Evolutionary conservation across 2,329 filamentous ascomycete genomes (phyloP).

Genomic region (Phyllosticta citribraziliensis): DNA sequence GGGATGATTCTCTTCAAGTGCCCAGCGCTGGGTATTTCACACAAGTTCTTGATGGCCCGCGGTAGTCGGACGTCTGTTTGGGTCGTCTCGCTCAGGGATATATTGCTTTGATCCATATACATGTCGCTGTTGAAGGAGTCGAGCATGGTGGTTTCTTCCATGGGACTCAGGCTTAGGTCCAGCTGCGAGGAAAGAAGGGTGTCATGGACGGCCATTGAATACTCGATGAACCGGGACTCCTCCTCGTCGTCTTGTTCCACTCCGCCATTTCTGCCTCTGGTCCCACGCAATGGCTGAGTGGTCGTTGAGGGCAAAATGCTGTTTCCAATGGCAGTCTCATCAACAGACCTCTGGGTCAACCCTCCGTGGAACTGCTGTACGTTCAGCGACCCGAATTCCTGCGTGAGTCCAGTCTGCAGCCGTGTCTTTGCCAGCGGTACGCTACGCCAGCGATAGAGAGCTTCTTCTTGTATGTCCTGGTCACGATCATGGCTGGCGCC

Average conservation of each 20-base stretch:
- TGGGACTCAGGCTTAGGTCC: constrained; percentile 8
- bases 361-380: neutral
- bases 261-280: neutral
- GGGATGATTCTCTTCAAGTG: constrained; percentile 60
- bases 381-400: neutral
- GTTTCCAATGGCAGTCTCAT: neutral
- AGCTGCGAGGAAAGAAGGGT: constrained; percentile 53
- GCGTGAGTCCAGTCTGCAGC: constrained; percentile 2
- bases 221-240: constrained; percentile 59
- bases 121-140: constrained; percentile 23
- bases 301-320: neutral
- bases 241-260: constrained; percentile 15
- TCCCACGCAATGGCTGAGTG: neutral
- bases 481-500: neutral
- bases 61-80: constrained; percentile 22
- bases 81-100: constrained; percentile 23
- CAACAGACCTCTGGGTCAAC: neutral
- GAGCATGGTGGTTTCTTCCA: constrained; percentile 21
- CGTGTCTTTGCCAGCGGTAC: neutral
- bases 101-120: neutral
- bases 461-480: neutral
- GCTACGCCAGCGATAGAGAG: neutral
- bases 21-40: constrained; percentile 57
- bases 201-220: constrained; percentile 64
- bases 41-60: constrained; percentile 51